Evolutionary conservation across 1,284 basidiomycete species (phyloP), one percentile per base, ranked within the genome.

Genomic region (Irpex sp.): DNA sequence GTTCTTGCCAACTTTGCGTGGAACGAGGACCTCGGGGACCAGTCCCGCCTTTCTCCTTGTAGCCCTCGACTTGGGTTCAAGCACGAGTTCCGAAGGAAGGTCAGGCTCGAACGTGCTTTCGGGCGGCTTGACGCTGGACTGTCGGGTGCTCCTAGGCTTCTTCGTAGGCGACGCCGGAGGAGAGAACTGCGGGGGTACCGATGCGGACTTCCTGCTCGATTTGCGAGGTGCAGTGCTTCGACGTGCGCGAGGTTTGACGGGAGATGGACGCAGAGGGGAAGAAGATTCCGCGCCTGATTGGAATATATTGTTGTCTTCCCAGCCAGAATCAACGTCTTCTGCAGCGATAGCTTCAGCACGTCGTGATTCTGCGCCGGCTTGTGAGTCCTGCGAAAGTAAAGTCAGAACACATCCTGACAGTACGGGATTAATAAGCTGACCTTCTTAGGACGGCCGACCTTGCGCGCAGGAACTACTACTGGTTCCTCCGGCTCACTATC

Each of bases 231-330:
- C 59, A 5, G 70, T 83, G 63, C 83, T 81, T 53, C 86, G 82
- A 49, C 79, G 70, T n/a, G 73, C 66, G 59, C 82, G 85, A 3
- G 78, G 70, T 59, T 81, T 81, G 8, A 75, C 72, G 4, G 86
- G 88, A 5, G 87, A 83, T 37, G 87, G 85, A 21, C 87, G 84
- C 6, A 72, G 73, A 13, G 90, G 90, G 17, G 90, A 92, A 11
- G 90, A 90, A 11, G 87, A 89, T 69, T 92, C 90, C 3, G 87
- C 87, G 31, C 90, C 90, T 11, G 89, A 92, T 70, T 93, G 90
- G 72, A 93, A 93, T 47, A 92, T 84, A 65, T 93, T 93, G 68
- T 91, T 91, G 68, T 93, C 91, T 70, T 93, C 90, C 90, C 90
- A 93, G 36, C 89, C 90, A 67, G 90, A 92, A 63, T 92, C 89